These are phyloP conservation scores for Phlebopus sp. DNA, from an alignment of 1,284 basidiomycete species.

Conservation along the genomic window DNA sequence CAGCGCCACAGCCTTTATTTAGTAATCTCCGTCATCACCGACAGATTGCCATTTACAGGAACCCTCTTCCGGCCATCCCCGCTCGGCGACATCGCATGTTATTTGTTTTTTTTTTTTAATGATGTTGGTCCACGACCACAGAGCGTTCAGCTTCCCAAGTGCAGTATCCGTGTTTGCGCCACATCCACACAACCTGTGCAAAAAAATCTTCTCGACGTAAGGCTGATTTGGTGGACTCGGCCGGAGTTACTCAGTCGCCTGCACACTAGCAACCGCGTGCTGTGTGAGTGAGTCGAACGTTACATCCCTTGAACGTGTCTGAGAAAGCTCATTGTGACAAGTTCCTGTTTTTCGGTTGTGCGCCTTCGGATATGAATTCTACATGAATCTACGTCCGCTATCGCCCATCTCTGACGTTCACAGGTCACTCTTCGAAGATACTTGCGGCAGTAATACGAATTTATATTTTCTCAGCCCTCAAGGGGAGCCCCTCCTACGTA, in stretches of 20 bases:
- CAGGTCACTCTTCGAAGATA: slow-evolving; percentile 1
- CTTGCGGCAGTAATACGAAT: background rate
- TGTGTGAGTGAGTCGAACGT: background rate
- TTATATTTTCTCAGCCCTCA: background rate
- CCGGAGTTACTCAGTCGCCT: slow-evolving; percentile 3
- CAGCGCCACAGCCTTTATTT: slow-evolving; percentile 1
- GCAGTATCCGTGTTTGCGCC: background rate
- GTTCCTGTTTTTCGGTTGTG: slow-evolving; percentile 11
- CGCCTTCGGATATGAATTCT: slow-evolving; percentile 10
- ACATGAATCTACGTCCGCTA: slow-evolving; percentile 2
- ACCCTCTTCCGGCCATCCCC: background rate
- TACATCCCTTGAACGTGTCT: slow-evolving; percentile 16
- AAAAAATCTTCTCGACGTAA: slow-evolving; percentile 4
- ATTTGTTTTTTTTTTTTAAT: background rate
- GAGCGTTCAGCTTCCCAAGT: background rate
- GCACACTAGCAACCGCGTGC: background rate
- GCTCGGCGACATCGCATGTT: background rate
- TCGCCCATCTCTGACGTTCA: slow-evolving; percentile 1
- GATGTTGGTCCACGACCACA: background rate
- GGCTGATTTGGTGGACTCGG: background rate
- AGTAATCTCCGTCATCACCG: slow-evolving; percentile 6
- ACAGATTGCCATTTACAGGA: background rate
- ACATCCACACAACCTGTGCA: background rate
- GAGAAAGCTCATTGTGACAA: slow-evolving; percentile 11
- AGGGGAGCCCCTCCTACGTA: background rate